Conservation (phyloP, 306 rosid genomes). For the Cucurbita maxima region DNA sequence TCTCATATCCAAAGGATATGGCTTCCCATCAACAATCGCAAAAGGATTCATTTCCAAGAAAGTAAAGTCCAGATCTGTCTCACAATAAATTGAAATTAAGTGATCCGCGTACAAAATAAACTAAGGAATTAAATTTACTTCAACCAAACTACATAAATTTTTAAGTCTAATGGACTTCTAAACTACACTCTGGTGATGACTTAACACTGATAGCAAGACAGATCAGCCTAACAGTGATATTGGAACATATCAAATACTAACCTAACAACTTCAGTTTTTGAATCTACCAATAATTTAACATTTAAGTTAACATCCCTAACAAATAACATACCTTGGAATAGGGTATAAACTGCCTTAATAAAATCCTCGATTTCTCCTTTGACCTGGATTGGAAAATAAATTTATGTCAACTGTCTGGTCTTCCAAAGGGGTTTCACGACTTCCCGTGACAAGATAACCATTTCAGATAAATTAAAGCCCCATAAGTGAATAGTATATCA, state of each 20-base stretch:
- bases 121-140: background rate
- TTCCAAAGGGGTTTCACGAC: background rate
- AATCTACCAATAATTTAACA: background rate
- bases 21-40: conserved; percentile 74
- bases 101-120: background rate
- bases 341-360: conserved; percentile 46
- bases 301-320: background rate
- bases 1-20: conserved; percentile 99
- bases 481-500: background rate
- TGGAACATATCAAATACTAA: background rate
- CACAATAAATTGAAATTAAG: conserved; percentile 9
- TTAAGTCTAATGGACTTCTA: background rate
- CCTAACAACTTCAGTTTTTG: background rate
- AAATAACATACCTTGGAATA: conserved; percentile 68
- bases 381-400: conserved; percentile 31
- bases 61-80: conserved; percentile 87
- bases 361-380: conserved; percentile 73
- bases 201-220: background rate
- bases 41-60: conserved; percentile 98
- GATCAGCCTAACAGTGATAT: background rate
- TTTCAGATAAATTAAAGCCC: background rate
- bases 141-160: background rate
- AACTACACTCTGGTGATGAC: background rate
- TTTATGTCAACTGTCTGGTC: background rate
- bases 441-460: background rate